Base-by-base conservation (phyloP, 768 basidiomycete genomes). In the Tylopilus intermedius region DNA sequence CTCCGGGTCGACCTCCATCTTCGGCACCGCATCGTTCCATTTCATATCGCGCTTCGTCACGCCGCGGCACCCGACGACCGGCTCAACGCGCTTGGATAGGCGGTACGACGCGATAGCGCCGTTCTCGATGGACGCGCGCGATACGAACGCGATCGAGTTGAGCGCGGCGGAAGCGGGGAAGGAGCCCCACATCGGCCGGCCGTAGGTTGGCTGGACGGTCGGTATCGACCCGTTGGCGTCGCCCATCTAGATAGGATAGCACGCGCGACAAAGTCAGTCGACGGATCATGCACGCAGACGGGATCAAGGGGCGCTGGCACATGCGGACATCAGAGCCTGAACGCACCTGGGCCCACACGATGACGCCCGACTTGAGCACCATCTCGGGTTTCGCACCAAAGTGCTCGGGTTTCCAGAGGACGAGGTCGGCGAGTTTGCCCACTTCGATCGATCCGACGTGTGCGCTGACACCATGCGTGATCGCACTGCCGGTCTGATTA, bases 181-280 rank as follows among this genome's bases (percentile, higher is more conserved):
- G 27, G 85, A 69, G 13, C 90, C 95, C 94, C 94, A 99, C 96
- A 98, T 98, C 1, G 91, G 92, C 41, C 86, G 82, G 8, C 84
- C 81, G 56, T 81, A 82, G 65, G 84, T 80, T 0, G 96, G 96
- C 66, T 98, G 94, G 0, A 99, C 91, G 2, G 91, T 90, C 11
- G 96, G 94, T 57, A 99, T 98, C 8, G 93, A 94, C 2, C 80
- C 96, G 68, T 97, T 98, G 0, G 95, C 89, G 42, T 99, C 96
- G 15, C 96, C 96, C 84, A 99, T 89, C 89, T 57, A 14, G 7
- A 18, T 8, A 33, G 32, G 13, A 33, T 8, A 30, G 7, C 7
- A 30, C 30, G 30, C 7, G 1, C 30, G 30, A 8, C 10, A n/a
- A n/a, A 14, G 38, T 38, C 38, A 38, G 38, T 18, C 38, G n/a